Base-by-base conservation (phyloP, 1,284 basidiomycete genomes). In the Tylopilus sp. region DNA sequence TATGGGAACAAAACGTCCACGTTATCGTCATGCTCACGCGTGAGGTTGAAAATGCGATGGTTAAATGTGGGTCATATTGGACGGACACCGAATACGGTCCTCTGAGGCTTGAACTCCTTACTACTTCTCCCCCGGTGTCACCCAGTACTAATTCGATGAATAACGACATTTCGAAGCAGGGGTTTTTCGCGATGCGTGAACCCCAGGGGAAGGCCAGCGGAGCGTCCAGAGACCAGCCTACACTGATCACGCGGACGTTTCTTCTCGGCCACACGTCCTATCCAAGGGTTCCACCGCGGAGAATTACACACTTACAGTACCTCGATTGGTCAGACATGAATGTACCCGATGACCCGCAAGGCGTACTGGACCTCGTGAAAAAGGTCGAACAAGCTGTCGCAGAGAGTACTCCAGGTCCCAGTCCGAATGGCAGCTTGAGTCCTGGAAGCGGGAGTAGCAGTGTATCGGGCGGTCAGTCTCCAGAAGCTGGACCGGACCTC, bases 51-150 rank as follows among this genome's bases (percentile, higher is more conserved):
- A 91, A 89, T 33, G 83, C 91, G 6, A 80, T 84, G 58, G 74
- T 92, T 56, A 97, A 99, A 68, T 97, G 95, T 64, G 92, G 92
- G 35, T 76, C 85, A 28, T 99, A 99, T 68, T 98, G 95, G 94
- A 74, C 78, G 21, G 79, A 85, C 25, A 74, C 76, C 12, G 65
- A 71, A 21, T 95, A 87, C 63, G 93, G 92, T 1, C 77, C 84
- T 2, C 66, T 94, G 42, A 77, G 72, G 6, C 73, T 92, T 15
- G 73, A 77, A 51, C 70, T 86, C 7, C 61, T 90, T n/a, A 77
- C 77, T n/a, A 81, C 79, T 25, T 77, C 76, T 6, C 82, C 82
- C 7, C 69, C 64, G 10, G 25, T 54, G 15, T 56, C 65, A 5
- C 54, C 67, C 4, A 45, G 46, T 3, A 9, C 29, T n/a, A 41